phyloP scores from a whole-genome alignment of 139 green algal species.

The Prasinococcaceae sp. region DNA sequence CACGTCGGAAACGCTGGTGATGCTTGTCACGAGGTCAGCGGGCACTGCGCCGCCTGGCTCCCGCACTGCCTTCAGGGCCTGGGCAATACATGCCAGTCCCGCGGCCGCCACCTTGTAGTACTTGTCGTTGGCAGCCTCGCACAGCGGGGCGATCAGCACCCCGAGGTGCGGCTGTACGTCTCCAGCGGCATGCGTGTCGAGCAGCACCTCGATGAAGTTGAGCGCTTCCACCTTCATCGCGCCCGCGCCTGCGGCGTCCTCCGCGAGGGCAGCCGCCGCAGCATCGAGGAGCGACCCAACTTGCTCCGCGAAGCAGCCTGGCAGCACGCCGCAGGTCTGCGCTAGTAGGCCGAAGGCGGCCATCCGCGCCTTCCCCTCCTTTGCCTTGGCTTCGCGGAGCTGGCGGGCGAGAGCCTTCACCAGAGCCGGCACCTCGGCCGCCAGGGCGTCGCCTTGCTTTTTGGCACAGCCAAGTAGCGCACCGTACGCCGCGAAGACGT shows the following conservation, averaged over 20 bases:
- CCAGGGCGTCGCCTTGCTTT: background rate
- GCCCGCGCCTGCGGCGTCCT: constrained; percentile 17
- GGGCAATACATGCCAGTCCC: no score
- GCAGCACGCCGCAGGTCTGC: constrained; percentile 51
- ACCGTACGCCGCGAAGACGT: constrained; percentile 36
- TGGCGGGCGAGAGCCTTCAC: no score
- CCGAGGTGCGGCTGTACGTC: constrained; percentile 42
- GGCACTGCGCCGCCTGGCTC: no score
- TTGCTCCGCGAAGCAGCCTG: constrained; percentile 30
- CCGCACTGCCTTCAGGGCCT: no score
- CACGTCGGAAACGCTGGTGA: no score
- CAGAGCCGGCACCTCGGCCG: no score
- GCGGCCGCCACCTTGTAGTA: constrained; percentile 91
- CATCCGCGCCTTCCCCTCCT: constrained; percentile 20
- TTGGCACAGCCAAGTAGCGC: constrained; percentile 3
- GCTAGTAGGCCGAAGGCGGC: constrained; percentile 54
- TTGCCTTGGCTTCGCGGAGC: no score
- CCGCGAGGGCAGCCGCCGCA: constrained; percentile 37
- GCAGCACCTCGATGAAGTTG: constrained; percentile 52
- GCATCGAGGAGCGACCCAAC: constrained; percentile 45
- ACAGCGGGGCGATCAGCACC: constrained; percentile 40
- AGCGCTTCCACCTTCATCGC: constrained; percentile 82
- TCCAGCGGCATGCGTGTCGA: constrained; percentile 32
- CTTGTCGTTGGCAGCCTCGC: constrained; percentile 38
- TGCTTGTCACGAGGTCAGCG: no score